A percentile compares a stretch with the other conserved stretches of the same genome.
phyloP scores from a whole-genome alignment of 768 basidiomycete species.

The Tylopilus sp. region DNA sequence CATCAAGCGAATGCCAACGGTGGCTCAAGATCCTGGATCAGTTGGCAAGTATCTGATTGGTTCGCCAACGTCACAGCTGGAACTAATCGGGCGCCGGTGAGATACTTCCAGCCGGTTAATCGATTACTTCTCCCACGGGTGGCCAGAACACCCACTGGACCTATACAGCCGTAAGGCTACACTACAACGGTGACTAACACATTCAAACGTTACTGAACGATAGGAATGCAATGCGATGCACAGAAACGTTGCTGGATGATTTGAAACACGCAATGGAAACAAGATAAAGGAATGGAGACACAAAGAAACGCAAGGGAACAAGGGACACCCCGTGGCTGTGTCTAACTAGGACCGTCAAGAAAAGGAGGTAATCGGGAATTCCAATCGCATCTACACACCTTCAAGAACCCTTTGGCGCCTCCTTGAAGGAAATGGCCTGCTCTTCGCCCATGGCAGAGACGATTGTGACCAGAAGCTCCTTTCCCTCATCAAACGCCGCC shows the following conservation, averaged over 20 bases:
- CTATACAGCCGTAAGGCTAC: constrained; percentile 20
- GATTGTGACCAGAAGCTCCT: constrained; percentile 85
- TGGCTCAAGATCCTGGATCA: background rate
- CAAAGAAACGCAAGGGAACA: constrained; percentile 18
- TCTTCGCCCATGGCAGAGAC: constrained; percentile 92
- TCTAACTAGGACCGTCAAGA: background rate
- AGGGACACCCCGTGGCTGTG: background rate
- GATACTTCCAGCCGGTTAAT: background rate
- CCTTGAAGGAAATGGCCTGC: constrained; percentile 86
- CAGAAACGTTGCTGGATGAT: constrained; percentile 20
- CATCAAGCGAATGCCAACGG: constrained; percentile 1
- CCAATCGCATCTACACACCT: constrained; percentile 8
- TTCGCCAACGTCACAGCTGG: too few species aligned
- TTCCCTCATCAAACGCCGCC: constrained; percentile 73
- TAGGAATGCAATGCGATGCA: constrained; percentile 28
- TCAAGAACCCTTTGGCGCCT: constrained; percentile 66
- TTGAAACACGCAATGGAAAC: constrained; percentile 11
- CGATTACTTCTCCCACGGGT: constrained; percentile 6
- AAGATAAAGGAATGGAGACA: constrained; percentile 5
- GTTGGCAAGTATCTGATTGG: constrained; percentile 1
- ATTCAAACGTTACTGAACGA: constrained; percentile 18
- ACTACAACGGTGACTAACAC: constrained; percentile 26
- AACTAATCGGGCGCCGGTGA: background rate
- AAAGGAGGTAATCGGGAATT: background rate
- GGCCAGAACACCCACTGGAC: constrained; percentile 4